Percentiles rank a stretch among this genome's conserved stretches.
These are phyloP conservation scores for Zygosaccharomyces pseudorouxii DNA, from an alignment of 805 yeast species.

Conservation along the genomic window DNA sequence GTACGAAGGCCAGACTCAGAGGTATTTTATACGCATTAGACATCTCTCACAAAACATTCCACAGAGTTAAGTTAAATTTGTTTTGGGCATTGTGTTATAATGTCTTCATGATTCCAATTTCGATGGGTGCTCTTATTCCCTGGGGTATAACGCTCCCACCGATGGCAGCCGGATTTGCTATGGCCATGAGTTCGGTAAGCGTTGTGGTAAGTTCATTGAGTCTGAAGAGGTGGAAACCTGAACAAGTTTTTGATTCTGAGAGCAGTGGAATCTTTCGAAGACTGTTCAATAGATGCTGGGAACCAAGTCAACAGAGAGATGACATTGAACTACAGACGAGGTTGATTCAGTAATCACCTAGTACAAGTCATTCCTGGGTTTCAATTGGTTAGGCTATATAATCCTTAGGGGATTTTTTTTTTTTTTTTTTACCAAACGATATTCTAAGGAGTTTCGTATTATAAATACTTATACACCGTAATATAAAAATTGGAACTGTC, in stretches of 20 bases:
- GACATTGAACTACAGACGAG: constrained; percentile 23
- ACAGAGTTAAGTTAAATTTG: constrained; percentile 73
- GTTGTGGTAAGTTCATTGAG: constrained; percentile 77
- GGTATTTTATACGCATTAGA: constrained; percentile 61
- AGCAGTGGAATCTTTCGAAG: not conserved
- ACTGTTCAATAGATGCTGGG: not conserved
- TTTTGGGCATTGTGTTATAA: constrained; percentile 86
- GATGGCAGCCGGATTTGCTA: constrained; percentile 82
- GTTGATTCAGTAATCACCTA: constrained; percentile 4
- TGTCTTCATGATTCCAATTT: constrained; percentile 80
- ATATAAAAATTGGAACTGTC: not conserved
- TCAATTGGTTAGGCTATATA: not conserved
- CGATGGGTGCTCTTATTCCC: constrained; percentile 87
- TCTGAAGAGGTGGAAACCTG: constrained; percentile 59
- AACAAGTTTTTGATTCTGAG: constrained; percentile 3
- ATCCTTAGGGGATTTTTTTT: not conserved
- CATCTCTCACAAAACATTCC: constrained; percentile 65
- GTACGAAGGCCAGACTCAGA: constrained; percentile 30
- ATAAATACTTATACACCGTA: not conserved
- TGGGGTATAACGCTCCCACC: constrained; percentile 77
- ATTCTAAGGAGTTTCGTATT: not conserved
- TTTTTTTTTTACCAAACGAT: not conserved
- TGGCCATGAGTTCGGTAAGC: constrained; percentile 90
- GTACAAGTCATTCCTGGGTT: not conserved
- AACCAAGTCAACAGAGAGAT: constrained; percentile 4